Evolutionary conservation across 805 yeast species (phyloP).

Genomic region (Kuraishia floccosa): DNA sequence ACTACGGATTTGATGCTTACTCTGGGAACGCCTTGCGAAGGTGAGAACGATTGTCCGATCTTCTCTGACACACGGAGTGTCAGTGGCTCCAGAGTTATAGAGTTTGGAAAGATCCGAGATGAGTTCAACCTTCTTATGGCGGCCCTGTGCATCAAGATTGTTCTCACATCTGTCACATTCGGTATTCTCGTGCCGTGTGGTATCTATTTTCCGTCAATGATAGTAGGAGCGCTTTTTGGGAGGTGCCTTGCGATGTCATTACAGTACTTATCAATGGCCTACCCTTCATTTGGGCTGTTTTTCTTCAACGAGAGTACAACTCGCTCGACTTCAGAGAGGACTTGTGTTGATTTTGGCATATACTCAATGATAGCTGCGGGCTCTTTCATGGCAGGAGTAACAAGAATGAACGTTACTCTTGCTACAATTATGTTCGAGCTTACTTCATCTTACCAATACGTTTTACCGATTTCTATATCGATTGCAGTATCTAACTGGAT

Average conservation of each 20-base stretch:
- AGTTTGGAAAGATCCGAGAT: conserved; percentile 13
- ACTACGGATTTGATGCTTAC: conserved; percentile 36
- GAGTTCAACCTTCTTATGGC: conserved; percentile 21
- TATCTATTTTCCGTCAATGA: conserved; percentile 55
- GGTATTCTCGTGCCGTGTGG: conserved; percentile 53
- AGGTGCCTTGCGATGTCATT: conserved; percentile 32
- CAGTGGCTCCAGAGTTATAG: conserved; percentile 4
- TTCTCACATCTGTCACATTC: conserved; percentile 39
- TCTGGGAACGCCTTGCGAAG: conserved; percentile 38
- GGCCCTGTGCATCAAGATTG: conserved; percentile 32
- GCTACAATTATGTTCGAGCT: conserved; percentile 41
- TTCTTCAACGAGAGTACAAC: conserved; percentile 4
- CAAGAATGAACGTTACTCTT: conserved; percentile 41
- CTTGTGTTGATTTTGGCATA: conserved; percentile 35
- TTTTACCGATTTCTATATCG: conserved; percentile 42
- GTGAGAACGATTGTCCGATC: conserved; percentile 10
- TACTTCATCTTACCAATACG: conserved; percentile 45
- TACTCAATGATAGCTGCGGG: conserved; percentile 46
- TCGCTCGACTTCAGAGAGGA: too few relatives aligned
- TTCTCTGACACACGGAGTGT: conserved; percentile 10
- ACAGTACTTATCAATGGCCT: conserved; percentile 21
- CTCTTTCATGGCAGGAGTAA: conserved; percentile 46
- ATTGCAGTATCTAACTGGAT: conserved; percentile 49
- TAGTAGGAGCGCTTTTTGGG: conserved; percentile 50
- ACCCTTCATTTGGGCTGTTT: conserved; percentile 9